Percentiles rank a stretch among this genome's conserved stretches.
These are phyloP conservation scores for Wallacemonas rigidus DNA, from an alignment of 208 protist genomes.

Conservation along the genomic window DNA sequence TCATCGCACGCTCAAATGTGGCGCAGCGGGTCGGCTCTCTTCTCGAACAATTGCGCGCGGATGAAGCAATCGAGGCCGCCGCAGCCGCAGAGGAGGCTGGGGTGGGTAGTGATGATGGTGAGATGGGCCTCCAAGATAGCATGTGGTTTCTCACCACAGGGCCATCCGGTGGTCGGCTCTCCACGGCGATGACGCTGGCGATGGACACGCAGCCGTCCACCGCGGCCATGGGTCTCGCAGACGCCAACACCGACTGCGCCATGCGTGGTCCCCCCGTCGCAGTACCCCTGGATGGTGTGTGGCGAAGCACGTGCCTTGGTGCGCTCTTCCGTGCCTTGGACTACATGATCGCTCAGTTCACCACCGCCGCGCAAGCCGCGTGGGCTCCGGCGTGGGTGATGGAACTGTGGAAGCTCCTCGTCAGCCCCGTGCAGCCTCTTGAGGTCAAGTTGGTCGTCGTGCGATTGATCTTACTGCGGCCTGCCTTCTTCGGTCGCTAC, in stretches of 20 bases:
- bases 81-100: neutral
- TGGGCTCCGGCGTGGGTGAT: constrained; percentile 55
- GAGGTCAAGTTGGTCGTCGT: constrained; percentile 60
- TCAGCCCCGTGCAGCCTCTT: constrained; percentile 15
- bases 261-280: too few species aligned
- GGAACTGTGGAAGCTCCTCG: constrained; percentile 51
- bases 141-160: neutral
- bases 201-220: neutral
- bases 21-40: constrained; percentile 16
- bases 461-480: constrained; percentile 58
- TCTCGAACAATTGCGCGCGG: neutral
- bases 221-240: neutral
- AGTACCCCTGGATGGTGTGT: constrained; percentile 33
- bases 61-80: neutral
- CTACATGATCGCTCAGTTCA: constrained; percentile 30
- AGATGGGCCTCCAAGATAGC: neutral
- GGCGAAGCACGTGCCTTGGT: constrained; percentile 39
- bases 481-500: constrained; percentile 49
- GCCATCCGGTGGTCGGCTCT: constrained; percentile 5
- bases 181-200: neutral
- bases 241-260: neutral
- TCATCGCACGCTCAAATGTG: neutral
- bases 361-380: neutral
- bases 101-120: neutral
- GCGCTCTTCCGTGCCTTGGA: constrained; percentile 38